Evolutionary conservation across 495 filamentous ascomycete genomes (phyloP).

Genomic region (Penicilliopsis zonata): DNA sequence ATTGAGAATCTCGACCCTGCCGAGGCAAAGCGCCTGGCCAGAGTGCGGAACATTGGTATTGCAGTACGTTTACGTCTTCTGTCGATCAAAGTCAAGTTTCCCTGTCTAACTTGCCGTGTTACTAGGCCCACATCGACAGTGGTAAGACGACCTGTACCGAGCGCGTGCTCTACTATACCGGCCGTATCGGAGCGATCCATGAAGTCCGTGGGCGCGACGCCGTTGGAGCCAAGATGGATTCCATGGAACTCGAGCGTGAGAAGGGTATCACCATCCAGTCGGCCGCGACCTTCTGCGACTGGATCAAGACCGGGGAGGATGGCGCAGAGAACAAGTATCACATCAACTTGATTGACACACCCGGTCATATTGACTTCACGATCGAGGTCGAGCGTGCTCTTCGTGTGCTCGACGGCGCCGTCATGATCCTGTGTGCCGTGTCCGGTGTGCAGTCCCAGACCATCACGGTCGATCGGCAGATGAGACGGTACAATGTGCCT

Average conservation of each 20-base stretch:
- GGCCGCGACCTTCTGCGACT: conserved; percentile 95
- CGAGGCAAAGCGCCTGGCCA: conserved; percentile 63
- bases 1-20: conserved; percentile 61
- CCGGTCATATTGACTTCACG: conserved; percentile 98
- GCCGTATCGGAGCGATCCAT: conserved; percentile 91
- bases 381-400: conserved; percentile 97
- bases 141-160: conserved; percentile 97
- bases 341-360: conserved; percentile 97
- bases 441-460: conserved; percentile 97
- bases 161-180: conserved; percentile 96
- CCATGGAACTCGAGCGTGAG: conserved; percentile 96
- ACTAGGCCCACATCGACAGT: conserved; percentile 93
- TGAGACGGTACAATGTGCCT: conserved; percentile 95
- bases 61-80: conserved; percentile 45
- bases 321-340: conserved; percentile 83
- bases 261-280: conserved; percentile 99
- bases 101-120: conserved; percentile 2
- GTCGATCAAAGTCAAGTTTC: neutral
- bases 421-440: conserved; percentile 97
- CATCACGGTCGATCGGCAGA: conserved; percentile 96
- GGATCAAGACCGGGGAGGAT: conserved; percentile 68
- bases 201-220: conserved; percentile 93
- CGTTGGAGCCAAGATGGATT: conserved; percentile 99
- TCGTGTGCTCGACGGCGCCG: conserved; percentile 90
- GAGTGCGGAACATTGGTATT: conserved; percentile 94